Evolutionary conservation across 768 basidiomycete species (phyloP), one percentile per base, ranked within the genome.

Genomic region (Termitomyces sp.): DNA sequence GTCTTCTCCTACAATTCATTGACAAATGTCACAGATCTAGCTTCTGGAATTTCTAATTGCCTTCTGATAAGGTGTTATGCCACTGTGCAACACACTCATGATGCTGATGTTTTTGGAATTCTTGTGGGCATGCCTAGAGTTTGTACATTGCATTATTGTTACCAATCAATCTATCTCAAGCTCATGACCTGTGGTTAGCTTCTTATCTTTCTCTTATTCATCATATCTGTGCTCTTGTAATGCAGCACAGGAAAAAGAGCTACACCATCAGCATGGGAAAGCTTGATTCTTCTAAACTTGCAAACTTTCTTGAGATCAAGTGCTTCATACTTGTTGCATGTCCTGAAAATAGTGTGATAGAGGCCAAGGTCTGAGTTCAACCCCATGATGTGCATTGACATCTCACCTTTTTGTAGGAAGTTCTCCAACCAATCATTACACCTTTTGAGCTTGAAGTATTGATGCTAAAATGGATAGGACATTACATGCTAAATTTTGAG

Each of bases 201-300:
- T 89, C 89, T 0, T 98, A 98, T 65, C 83, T 96, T n/a, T 88
- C 93, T 1, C 80, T 98, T 4, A 90, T 99, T 61, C 79, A 82
- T 0, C 87, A 92, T 66, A 80, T 98, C n/a, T 89, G 97, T 6
- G 70, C 76, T 15, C 76, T 89, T 9, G 82, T 98, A n/a, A 71
- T 80, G 1, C 79, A 78, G 42, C 80, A 85, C 1, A 84, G 82
- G 62, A 96, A 96, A 77, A 98, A 98, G 72, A 86, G 85, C 63
- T 99, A 98, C 74, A 98, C 96, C 2, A 86, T 99, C 66, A 91
- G 87, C 57, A 96, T 99, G 0, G 97, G 97, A 40, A 94, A 96
- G 74, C 83, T 97, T 51, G 97, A 93, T 66, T 95, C 97, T 0
- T 84, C 94, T 6, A 98, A 99, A 69, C 81, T 99, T 25, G 96